Base-by-base conservation (phyloP, 2,329 filamentous ascomycete genomes). In the Aureobasidium musti region DNA sequence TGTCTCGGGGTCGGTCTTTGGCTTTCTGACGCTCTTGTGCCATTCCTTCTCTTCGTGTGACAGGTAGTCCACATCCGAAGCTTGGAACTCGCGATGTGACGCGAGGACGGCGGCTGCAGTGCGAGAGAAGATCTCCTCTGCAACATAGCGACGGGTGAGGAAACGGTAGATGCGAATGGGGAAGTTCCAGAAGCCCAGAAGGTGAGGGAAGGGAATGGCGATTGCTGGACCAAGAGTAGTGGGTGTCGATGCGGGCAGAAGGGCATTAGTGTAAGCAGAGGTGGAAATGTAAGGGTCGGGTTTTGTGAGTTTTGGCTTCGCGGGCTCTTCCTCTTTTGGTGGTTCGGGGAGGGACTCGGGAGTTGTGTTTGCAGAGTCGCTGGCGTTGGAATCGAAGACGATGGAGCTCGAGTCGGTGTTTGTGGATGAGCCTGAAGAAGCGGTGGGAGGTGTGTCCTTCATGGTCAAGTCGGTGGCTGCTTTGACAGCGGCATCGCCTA, bases 101-200 rank as follows among this genome's bases (percentile, higher is more conserved):
- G 81, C 87, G 43, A 97, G 86, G 67, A 96, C 94, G 41, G 90
- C 88, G 41, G 92, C 90, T 0, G 94, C 94, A 21, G 96, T 92
- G 70, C 97, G 88, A 49, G 91, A 89, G 61, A 95, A 95, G 68
- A 97, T 88, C 53, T 89, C 84, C 74, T 99, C 94, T 69, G 94
- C 94, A n/a, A 97, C 83, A 69, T 86, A 80, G 64, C 95, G 89
- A 68, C 89, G 89, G 77, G 89, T 96, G 68, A 99, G 82, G 83
- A 93, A 99, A 70, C 95, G 90, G 74, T 90, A 90, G 68, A 98
- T 83, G 68, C 95, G 89, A 70, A 88, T 90, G 0, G 92, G 91
- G 2, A 94, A 97, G 80, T 95, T 94, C 69, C 91, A 81, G 82
- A 99, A 96, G 68, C 95, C 95, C 35, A 99, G 89, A 67, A 97